Base-by-base conservation (phyloP, 169 alveolate genomes). In the Blepharisma undulans region DNA sequence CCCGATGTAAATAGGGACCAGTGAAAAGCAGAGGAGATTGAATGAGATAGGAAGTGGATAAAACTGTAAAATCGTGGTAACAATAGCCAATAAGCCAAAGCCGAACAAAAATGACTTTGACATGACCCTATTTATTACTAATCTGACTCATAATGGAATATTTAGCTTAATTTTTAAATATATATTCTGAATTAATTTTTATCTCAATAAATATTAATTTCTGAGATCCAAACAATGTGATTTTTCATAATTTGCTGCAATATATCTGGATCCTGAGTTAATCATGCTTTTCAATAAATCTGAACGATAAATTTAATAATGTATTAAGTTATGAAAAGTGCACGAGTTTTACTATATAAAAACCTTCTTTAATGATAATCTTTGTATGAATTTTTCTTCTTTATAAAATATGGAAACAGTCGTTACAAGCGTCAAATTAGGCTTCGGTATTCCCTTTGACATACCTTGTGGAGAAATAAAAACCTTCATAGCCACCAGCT, bases 1-100 rank as follows among this genome's bases (percentile, higher is more conserved):
- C 36, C 89, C 89, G 4, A 82, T 59, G 76, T 82, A 82, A 22
- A 82, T 82, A 32, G 89, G 89, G 21, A 82, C 76, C 30, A 82
- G 72, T 36, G 89, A 32, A 30, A 48, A 60, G 77, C 33, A 72
- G 33, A 82, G 33, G 34, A 82, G 60, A 60, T 82, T 82, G 27
- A 32, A 21, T 30, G 30, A 22, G 34, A 82, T 22, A 22, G 89
- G 89, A 72, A 82, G 34, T 3, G 89, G 78, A 59, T 36, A 82
- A 22, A 82, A 21, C 86, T 27, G 34, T 4, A 27, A 27, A 25
- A 78, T 36, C 12, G 29, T 22, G 25, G 60, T 78, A 22, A 32
- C 86, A 29, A 25, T 21, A 29, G 86, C 86, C 25, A 32, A 25
- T 21, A 78, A 22, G 66, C 71, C 86, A 29, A 78, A 34, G 25